Base-by-base conservation (phyloP, 1,284 basidiomycete species). In the Blastosporella zonata region DNA sequence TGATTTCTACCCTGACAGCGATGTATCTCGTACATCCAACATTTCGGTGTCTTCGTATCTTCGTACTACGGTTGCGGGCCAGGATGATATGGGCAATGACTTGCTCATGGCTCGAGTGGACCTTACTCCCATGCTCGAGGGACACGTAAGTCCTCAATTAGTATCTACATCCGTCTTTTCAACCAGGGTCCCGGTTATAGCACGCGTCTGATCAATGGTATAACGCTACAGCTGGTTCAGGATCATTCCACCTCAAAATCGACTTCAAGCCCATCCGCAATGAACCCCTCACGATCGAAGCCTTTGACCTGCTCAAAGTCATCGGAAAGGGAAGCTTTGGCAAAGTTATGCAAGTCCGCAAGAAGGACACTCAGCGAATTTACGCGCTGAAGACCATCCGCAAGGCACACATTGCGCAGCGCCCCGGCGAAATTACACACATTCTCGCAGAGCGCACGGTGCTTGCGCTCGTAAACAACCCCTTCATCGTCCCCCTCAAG, bases 311-410 rank as follows among this genome's bases (percentile, higher is more conserved):
- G 43, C 87, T 99, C 67, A 98, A 97, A 67, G 95, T 99, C 46
- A 97, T 99, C 55, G 96, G 96, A 25, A 98, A 98, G 70, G 96
- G 97, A 8, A 91, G 86, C 52, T 99, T 99, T 62, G 97, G 96
- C 20, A 97, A 97, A 71, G 92, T 93, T 31, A 97, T 97, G 93
- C 94, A 97, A 78, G 94, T 97, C 35, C 87, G 93, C 46, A 99
- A 99, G 74, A 94, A 96, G 70, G 95, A 99, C 69, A 99, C 97
- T 0, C 84, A 92, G 50, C 93, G 96, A 54, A 92, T 99, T 64
- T 99, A 99, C 70, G 96, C 96, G 0, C 79, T 99, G 64, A 99
- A 99, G 74, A 98, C 96, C 1, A 97, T 99, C 62, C 85, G 96
- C 48, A 99, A 99, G 70, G 97, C 96, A 1, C 96, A 99, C 67